Base-by-base conservation (phyloP, 768 basidiomycete genomes). In the Glaciozyma martinii region DNA sequence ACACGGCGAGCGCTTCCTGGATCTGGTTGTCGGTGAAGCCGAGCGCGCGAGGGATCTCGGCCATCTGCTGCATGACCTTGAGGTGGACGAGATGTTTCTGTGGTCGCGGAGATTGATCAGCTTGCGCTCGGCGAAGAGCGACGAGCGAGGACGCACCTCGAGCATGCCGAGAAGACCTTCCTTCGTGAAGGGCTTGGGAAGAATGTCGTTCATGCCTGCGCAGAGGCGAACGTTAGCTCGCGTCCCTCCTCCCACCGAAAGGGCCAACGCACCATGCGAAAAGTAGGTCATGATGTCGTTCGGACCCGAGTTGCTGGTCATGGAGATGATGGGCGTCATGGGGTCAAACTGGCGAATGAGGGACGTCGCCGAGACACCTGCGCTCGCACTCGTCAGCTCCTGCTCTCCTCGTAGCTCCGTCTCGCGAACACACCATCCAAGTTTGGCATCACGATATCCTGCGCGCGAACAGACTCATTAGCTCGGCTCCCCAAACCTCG, bases 161-260 rank as follows among this genome's bases (percentile, higher is more conserved):
- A 98, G 85, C 85, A 97, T 92, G 68, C 87, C 86, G 55, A 93
- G 78, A 37, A 98, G 79, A 21, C 88, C 88, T 74, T 92, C 85
- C 76, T 90, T 90, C n/a, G 89, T 94, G 78, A 98, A 98, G 5
- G 94, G 94, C 76, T 98, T 98, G 12, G 92, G 88, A 23, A 98
- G 79, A 63, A 95, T 88, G 77, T 97, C 93, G 76, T 93, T 97
- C 93, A 97, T 97, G 23, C 92, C 87, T 80, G 73, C 66, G 23
- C 37, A 30, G 21, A 29, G 43, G 37, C 2, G 27, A 23, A 10
- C 7, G 40, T 16, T 19, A 44, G 56, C 32, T 33, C 19, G 52
- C n/a, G 47, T 43, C 23, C 25, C 18, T 60, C 37, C 3, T 13
- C n/a, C 56, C 33, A 25, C 25, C 29, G 52, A 2, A 25, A 42